Evolutionary conservation across 805 yeast genomes (phyloP), one percentile per base, ranked within the genome.

Genomic region (Wickerhamiella dianesei): DNA sequence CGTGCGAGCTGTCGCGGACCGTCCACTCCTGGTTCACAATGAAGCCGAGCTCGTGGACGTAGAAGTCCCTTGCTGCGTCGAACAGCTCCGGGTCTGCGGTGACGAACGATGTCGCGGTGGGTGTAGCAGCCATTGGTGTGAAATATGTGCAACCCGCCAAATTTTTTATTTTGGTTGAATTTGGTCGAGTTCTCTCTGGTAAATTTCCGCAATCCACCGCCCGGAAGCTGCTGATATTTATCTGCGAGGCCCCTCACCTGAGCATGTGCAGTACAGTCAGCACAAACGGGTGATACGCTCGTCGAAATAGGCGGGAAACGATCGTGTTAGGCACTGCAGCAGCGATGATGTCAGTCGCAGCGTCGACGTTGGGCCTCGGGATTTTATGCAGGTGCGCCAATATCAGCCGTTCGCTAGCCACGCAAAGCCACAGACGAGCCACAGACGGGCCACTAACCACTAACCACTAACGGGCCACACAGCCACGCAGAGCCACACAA

Each of bases 31-130:
- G 48, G 69, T 65, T 49, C 43, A 59, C 55, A 4, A 37, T 17
- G 56, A 68, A 68, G 13, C 72, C 72, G 13, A 76, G 58, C 42
- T 69, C 63, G 46, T 71, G 62, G 25, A 21, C 25, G 63, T 84
- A 85, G 65, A 84, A 85, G 21, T 62, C 57, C 32, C 73, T 62
- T 3, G 87, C 71, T 25, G 69, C 57, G 22, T 65, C 54, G 48
- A 71, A 74, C 35, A 74, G 59, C 14, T 59, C 59, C 21, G 61
- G 58, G 47, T 71, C 70, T 16, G 76, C 67, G 9, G 88, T 84
- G 52, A 69, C 68, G 16, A 64, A 17, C 35, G 56, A 50, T 4
- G 44, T 47, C 18, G 43, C 48, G 8, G 50, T 43, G 42, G 45
- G 40, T n/a, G 43, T 73, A 73, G 51, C 69, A 71, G 37, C 45